Conservation (phyloP, 805 yeast species). For the Nadsonia fulvescens region DNA sequence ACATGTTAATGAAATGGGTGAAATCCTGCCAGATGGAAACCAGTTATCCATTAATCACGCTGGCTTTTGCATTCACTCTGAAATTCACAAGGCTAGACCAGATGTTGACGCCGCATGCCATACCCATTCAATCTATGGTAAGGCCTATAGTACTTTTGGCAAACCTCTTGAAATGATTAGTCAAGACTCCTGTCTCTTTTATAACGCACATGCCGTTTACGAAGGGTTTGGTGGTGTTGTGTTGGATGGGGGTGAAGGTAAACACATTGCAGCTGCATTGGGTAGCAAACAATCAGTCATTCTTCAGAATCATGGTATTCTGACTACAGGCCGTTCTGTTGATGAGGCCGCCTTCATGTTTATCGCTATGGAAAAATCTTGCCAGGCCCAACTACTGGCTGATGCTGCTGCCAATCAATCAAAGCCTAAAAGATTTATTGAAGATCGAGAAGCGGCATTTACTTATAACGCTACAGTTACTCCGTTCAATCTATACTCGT, state of each 20-base stretch:
- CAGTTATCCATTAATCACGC: slow-evolving; percentile 42
- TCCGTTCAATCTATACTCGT: slow-evolving; percentile 50
- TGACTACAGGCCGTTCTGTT: slow-evolving; percentile 52
- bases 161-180: slow-evolving; percentile 58
- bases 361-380: slow-evolving; percentile 42
- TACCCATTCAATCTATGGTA: slow-evolving; percentile 47
- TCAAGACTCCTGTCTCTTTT: slow-evolving; percentile 58
- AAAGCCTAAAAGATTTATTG: slow-evolving; percentile 26
- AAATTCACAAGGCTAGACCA: slow-evolving; percentile 47
- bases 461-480: slow-evolving; percentile 42
- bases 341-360: slow-evolving; percentile 60
- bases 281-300: slow-evolving; percentile 43
- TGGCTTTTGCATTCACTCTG: slow-evolving; percentile 55
- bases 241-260: slow-evolving; percentile 44
- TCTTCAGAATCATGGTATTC: slow-evolving; percentile 54
- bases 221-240: slow-evolving; percentile 66
- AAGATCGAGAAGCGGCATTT: slow-evolving; percentile 47
- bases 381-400: slow-evolving; percentile 47
- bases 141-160: slow-evolving; percentile 48
- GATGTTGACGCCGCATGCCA: slow-evolving; percentile 60
- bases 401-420: slow-evolving; percentile 33
- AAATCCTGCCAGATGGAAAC: slow-evolving; percentile 42
- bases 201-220: slow-evolving; percentile 50
- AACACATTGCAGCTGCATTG: slow-evolving; percentile 38
- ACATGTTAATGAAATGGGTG: slow-evolving; percentile 42